These are phyloP conservation scores for Linnemannia hyalina DNA, from an alignment of 192 early-diverging fungal genomes.

Conservation along the genomic window DNA sequence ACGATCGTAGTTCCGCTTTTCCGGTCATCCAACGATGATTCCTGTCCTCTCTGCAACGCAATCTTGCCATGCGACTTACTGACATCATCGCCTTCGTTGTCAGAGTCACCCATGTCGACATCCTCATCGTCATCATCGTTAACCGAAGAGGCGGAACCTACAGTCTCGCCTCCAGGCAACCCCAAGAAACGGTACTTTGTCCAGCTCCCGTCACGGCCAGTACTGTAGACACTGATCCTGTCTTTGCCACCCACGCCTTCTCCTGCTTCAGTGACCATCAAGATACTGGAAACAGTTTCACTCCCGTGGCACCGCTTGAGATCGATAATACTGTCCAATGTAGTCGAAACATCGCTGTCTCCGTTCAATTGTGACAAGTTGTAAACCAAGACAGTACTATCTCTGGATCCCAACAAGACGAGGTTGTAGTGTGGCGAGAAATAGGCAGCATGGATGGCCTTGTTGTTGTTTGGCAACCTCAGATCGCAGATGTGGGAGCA, in stretches of 20 bases:
- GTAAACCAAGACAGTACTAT: constrained; percentile 38
- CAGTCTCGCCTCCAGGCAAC: constrained; percentile 26
- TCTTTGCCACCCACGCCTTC: constrained; percentile 44
- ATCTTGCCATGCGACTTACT: background rate
- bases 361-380: background rate
- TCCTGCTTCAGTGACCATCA: constrained; percentile 46
- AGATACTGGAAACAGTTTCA: constrained; percentile 49
- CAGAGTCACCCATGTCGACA: constrained; percentile 5
- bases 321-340: constrained; percentile 24
- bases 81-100: background rate
- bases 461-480: constrained; percentile 48
- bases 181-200: constrained; percentile 62
- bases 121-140: constrained; percentile 5
- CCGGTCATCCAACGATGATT: constrained; percentile 4
- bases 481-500: constrained; percentile 39
- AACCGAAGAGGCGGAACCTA: constrained; percentile 4
- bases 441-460: constrained; percentile 48
- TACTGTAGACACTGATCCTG: constrained; percentile 66
- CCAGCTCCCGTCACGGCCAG: constrained; percentile 78
- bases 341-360: background rate
- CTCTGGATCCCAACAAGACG: constrained; percentile 41
- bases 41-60: background rate
- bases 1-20: constrained; percentile 41
- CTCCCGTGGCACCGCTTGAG: constrained; percentile 42
- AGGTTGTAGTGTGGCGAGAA: constrained; percentile 44